These are phyloP conservation scores for Dioscorea cayenensis DNA, from an alignment of 116 monocot genomes.

Conservation along the genomic window DNA sequence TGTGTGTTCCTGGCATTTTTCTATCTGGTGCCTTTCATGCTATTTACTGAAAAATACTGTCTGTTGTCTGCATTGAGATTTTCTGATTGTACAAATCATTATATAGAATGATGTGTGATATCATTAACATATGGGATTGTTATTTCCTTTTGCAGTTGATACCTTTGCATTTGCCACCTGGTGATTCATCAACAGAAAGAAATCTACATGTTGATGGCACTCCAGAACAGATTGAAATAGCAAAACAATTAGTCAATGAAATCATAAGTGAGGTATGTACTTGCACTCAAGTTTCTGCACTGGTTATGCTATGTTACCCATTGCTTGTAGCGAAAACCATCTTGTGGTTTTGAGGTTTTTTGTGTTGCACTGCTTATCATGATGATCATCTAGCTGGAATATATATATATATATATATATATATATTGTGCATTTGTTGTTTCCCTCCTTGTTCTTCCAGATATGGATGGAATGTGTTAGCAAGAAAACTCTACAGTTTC, in stretches of 20 bases:
- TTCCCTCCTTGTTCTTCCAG: no score
- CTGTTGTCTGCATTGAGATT: no score
- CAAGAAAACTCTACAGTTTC: not conserved
- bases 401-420: no score
- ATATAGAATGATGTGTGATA: not conserved
- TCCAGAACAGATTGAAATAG: slow-evolving; percentile 81
- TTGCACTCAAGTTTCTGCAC: not conserved
- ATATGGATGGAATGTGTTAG: no score
- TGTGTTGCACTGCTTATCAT: no score
- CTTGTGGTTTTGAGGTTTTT: not conserved
- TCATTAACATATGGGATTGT: not conserved
- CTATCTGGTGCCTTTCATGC: no score
- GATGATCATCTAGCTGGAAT: no score
- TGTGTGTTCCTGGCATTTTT: no score
- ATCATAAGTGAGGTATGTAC: slow-evolving; percentile 72
- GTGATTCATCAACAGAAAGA: slow-evolving; percentile 75
- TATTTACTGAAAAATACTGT: no score
- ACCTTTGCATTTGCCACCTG: slow-evolving; percentile 87
- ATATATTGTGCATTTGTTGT: no score
- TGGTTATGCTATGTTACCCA: not conserved
- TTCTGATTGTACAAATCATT: not conserved
- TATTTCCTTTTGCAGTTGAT: slow-evolving; percentile 43
- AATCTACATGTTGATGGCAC: slow-evolving; percentile 94
- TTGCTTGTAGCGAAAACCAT: not conserved
- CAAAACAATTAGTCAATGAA: slow-evolving; percentile 90